Conservation (phyloP, 345 rosid species). For the Eucalyptus polyanthemos region DNA sequence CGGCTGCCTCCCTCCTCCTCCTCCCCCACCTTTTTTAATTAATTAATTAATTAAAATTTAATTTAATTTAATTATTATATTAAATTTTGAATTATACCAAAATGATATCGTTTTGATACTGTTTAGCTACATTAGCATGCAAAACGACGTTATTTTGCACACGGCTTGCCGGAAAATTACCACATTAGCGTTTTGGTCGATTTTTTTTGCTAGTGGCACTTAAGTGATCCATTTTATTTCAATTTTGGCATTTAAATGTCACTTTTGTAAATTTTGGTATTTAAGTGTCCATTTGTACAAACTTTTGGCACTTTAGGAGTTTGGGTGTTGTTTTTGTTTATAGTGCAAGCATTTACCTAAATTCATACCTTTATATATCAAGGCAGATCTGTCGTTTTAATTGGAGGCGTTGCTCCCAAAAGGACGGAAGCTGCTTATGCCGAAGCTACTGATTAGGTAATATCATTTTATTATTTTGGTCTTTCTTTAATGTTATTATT, state of each 20-base stretch:
- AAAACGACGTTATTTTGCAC: fast-evolving
- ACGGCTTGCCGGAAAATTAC: fast-evolving
- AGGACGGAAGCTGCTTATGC: no score
- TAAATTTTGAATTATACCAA: no score
- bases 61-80: no score
- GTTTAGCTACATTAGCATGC: fast-evolving
- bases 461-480: no score
- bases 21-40: fast-evolving
- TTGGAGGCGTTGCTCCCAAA: no score
- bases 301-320: fast-evolving
- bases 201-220: fast-evolving
- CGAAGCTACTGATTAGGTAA: no score
- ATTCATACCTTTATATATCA: no score
- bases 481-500: no score
- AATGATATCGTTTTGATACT: fast-evolving
- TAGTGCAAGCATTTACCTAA: no score
- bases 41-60: no score
- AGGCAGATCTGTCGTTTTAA: no score
- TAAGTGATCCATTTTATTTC: fast-evolving
- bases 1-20: fast-evolving
- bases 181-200: fast-evolving
- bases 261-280: fast-evolving
- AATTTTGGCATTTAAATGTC: fast-evolving
- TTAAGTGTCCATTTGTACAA: fast-evolving
- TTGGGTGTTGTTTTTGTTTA: fast-evolving